Conservation (phyloP, 179 eudicot species). For the Amaranthus tricolor region DNA sequence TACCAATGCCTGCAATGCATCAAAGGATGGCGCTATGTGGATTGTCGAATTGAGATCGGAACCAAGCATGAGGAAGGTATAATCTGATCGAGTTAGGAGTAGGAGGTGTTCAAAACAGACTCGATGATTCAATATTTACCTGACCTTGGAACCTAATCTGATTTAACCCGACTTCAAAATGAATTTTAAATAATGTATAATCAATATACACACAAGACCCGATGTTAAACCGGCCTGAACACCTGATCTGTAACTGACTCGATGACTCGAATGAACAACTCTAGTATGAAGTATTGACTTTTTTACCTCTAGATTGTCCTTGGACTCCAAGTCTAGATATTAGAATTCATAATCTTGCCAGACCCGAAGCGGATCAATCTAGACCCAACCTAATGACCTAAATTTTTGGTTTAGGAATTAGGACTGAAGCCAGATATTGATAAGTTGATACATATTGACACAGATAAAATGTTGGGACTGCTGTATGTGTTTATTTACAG, state of each 20-base stretch:
- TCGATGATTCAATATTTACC: too few relatives aligned
- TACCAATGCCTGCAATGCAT: constrained; percentile 38
- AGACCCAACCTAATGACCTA: neutral
- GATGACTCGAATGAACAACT: neutral
- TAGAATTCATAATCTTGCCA: neutral
- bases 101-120: neutral
- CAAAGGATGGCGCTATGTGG: constrained; percentile 7
- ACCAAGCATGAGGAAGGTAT: constrained; percentile 16
- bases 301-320: too few relatives aligned
- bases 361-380: neutral
- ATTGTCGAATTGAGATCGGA: neutral
- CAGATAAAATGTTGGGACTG: neutral
- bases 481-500: neutral
- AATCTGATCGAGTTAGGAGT: neutral
- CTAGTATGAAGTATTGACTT: too few relatives aligned
- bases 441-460: neutral
- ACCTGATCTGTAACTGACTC: neutral
- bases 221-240: neutral
- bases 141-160: neutral
- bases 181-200: neutral
- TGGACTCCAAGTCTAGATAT: too few relatives aligned
- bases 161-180: neutral
- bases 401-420: neutral
- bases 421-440: neutral
- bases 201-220: neutral